Conservation (phyloP, 768 basidiomycete genomes). For the Termitomyces bulborhizus region DNA sequence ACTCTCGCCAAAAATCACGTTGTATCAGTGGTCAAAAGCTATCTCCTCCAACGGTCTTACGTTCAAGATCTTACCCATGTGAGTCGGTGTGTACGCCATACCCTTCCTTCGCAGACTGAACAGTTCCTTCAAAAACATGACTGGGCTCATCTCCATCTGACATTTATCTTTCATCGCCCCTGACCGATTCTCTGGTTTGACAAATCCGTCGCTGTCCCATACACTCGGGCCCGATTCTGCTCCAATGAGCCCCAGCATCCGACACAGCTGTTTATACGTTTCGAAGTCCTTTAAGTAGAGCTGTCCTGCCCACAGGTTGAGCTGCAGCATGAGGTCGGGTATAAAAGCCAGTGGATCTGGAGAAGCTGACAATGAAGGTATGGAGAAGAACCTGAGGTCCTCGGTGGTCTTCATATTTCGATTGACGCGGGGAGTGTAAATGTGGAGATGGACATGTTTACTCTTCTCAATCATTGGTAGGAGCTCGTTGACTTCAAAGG, state of each 20-base stretch:
- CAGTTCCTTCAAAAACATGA: slow-evolving; percentile 30
- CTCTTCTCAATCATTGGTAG: neutral
- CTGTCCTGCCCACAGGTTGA: neutral
- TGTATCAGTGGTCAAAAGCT: slow-evolving; percentile 16
- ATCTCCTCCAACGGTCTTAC: slow-evolving; percentile 16
- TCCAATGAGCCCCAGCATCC: slow-evolving; percentile 20
- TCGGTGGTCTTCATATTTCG: neutral
- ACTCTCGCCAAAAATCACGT: neutral
- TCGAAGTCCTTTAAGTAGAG: neutral
- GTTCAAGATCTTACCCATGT: slow-evolving; percentile 33
- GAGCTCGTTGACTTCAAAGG: neutral
- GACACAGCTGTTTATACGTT: neutral
- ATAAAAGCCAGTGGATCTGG: neutral
- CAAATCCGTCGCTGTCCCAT: slow-evolving; percentile 24
- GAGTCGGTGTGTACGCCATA: slow-evolving; percentile 26
- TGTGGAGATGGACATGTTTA: neutral
- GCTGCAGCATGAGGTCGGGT: neutral
- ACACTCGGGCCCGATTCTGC: slow-evolving; percentile 7
- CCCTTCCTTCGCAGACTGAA: slow-evolving; percentile 33
- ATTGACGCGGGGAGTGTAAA: neutral
- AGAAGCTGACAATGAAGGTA: neutral
- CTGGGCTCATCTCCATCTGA: slow-evolving; percentile 29
- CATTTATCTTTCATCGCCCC: slow-evolving; percentile 9
- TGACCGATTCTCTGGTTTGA: slow-evolving; percentile 16
- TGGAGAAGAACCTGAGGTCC: slow-evolving; percentile 19